phyloP scores from a whole-genome alignment of 2,329 filamentous ascomycete genomes.

The Exserohilum turcica region DNA sequence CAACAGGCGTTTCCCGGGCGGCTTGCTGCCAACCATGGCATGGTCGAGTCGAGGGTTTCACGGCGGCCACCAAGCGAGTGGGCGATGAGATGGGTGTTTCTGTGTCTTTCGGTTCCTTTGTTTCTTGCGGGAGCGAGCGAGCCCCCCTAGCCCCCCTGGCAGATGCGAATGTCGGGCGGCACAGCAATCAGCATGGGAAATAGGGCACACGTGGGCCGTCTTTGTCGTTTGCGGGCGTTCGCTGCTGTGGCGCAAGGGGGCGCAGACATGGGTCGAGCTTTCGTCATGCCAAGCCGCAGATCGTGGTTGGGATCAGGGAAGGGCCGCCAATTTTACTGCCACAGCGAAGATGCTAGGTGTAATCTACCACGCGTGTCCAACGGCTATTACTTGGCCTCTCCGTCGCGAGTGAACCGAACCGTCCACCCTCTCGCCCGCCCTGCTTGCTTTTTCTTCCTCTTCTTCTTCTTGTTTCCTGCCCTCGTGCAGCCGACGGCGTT shows the following conservation, averaged over 20 bases:
- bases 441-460: background rate
- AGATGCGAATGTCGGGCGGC: constrained; percentile 4
- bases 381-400: constrained; percentile 10
- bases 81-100: too few relatives aligned
- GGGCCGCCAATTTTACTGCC: constrained; percentile 30
- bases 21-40: background rate
- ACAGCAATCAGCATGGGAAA: constrained; percentile 22
- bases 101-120: too few relatives aligned
- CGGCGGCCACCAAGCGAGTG: too few relatives aligned
- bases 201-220: constrained; percentile 23
- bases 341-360: constrained; percentile 13
- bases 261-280: constrained; percentile 22
- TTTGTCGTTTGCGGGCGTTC: background rate
- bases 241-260: constrained; percentile 23
- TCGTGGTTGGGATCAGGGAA: constrained; percentile 34
- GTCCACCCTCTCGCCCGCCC: background rate
- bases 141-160: too few relatives aligned
- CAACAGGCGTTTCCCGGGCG: background rate
- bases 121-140: too few relatives aligned
- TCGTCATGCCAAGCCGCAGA: constrained; percentile 33
- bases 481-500: background rate
- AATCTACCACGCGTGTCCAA: constrained; percentile 27
- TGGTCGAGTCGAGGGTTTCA: background rate
- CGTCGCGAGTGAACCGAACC: constrained; percentile 3
- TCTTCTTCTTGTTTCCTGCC: too few relatives aligned